Conservation (phyloP, 2,329 filamentous ascomycete species). For the Torrubiellomyces zombiae region DNA sequence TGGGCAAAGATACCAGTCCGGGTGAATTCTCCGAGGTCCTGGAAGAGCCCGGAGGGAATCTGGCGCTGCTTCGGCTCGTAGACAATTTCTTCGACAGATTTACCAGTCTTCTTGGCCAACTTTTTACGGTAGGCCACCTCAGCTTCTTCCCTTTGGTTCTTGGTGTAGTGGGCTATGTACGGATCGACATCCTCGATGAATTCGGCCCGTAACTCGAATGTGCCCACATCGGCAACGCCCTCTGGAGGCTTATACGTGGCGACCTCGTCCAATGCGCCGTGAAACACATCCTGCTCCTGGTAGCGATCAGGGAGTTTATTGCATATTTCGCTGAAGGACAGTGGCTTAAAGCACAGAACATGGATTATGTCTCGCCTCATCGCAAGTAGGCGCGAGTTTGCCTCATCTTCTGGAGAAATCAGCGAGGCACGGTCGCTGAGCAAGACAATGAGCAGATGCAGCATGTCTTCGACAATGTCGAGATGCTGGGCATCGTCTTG, state of each 20-base stretch:
- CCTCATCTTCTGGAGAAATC: slow-evolving; percentile 48
- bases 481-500: slow-evolving; percentile 80
- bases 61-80: slow-evolving; percentile 73
- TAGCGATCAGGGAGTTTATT: slow-evolving; percentile 76
- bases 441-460: slow-evolving; percentile 80
- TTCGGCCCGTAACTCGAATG: slow-evolving; percentile 78
- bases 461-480: slow-evolving; percentile 89
- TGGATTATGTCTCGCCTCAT: slow-evolving; percentile 85
- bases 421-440: slow-evolving; percentile 78
- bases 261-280: slow-evolving; percentile 70
- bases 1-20: slow-evolving; percentile 75
- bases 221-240: slow-evolving; percentile 80
- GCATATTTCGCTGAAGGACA: slow-evolving; percentile 86
- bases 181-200: slow-evolving; percentile 83
- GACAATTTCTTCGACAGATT: slow-evolving; percentile 66
- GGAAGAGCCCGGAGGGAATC: slow-evolving; percentile 64
- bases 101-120: slow-evolving; percentile 75
- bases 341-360: slow-evolving; percentile 85
- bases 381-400: slow-evolving; percentile 46
- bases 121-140: slow-evolving; percentile 77
- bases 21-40: slow-evolving; percentile 62
- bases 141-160: slow-evolving; percentile 92
- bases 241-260: slow-evolving; percentile 81
- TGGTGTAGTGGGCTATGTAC: slow-evolving; percentile 89
- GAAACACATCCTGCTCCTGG: slow-evolving; percentile 77